Conservation (phyloP, 2,329 filamentous ascomycete species). For the Amesomyces nigricolor region DNA sequence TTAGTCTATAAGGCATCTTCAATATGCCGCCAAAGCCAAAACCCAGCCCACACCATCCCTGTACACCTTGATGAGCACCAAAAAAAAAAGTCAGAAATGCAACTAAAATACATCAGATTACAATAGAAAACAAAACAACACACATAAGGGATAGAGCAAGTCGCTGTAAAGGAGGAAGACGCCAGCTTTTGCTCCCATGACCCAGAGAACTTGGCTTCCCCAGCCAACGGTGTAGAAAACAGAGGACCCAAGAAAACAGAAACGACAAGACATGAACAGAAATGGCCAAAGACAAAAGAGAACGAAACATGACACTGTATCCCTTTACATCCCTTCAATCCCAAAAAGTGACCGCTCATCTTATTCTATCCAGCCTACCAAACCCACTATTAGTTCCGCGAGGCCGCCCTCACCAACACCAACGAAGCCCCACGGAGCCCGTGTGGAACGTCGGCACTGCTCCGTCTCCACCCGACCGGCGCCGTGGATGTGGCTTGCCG, state of each 20-base stretch:
- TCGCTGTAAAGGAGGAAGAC: no score
- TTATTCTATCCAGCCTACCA: conserved; percentile 13
- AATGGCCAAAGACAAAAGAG: no score
- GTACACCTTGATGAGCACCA: no score
- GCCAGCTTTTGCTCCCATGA: no score
- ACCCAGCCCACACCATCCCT: background rate
- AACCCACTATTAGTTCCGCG: conserved; percentile 2
- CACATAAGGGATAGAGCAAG: no score
- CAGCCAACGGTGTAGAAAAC: no score
- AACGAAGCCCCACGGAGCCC: background rate
- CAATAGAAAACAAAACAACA: no score
- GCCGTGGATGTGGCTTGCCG: conserved; percentile 1
- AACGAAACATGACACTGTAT: background rate
- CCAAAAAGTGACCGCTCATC: conserved; percentile 4
- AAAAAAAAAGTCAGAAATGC: no score
- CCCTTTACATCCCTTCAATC: background rate
- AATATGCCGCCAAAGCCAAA: background rate
- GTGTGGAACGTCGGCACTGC: conserved; percentile 2
- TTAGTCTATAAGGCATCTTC: conserved; percentile 2
- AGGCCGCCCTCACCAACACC: background rate
- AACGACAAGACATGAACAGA: no score
- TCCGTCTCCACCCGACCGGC: background rate
- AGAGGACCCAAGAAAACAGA: no score
- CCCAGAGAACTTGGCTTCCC: no score
- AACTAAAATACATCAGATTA: no score